A percentile compares a stretch with the other conserved stretches of the same genome.
Conservation (phyloP, 2,329 filamentous ascomycete species). For the Colletotrichum sublineola region DNA sequence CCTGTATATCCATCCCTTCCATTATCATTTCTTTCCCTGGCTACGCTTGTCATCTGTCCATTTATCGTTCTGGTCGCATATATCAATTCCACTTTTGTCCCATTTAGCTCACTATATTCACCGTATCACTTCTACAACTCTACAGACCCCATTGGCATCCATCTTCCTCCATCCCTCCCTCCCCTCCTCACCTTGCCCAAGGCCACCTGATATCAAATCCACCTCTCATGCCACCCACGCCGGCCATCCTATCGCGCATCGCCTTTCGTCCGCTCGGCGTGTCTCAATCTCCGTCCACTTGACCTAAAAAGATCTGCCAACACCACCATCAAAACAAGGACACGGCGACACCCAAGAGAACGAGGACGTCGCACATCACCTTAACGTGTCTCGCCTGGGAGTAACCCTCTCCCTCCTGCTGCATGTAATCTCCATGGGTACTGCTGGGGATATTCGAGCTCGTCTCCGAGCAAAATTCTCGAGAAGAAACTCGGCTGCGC, state of each 20-base stretch:
- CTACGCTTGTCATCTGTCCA: conserved; percentile 4
- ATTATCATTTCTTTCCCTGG: background rate
- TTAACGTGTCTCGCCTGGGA: background rate
- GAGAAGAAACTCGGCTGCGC: conserved; percentile 57
- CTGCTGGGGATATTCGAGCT: conserved; percentile 58
- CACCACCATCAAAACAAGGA: conserved; percentile 9
- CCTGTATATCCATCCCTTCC: conserved; percentile 5
- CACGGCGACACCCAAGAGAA: conserved; percentile 1
- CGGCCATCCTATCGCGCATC: conserved; percentile 4
- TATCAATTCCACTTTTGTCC: conserved; percentile 14
- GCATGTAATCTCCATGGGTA: conserved; percentile 32
- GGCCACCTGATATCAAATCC: conserved; percentile 17
- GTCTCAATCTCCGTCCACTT: conserved; percentile 22
- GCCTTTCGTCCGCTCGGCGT: conserved; percentile 10
- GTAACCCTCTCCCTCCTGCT: conserved; percentile 13
- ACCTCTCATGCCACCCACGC: conserved; percentile 20
- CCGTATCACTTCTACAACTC: conserved; percentile 11
- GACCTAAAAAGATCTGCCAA: conserved; percentile 14
- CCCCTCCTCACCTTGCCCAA: background rate
- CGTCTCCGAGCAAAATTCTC: conserved; percentile 63
- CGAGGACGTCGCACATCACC: conserved; percentile 7
- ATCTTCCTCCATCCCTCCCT: conserved; percentile 1
- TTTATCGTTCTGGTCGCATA: background rate
- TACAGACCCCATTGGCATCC: background rate
- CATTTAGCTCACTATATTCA: conserved; percentile 9